phyloP scores from a whole-genome alignment of 495 filamentous ascomycete species.

The Aspergillus kassunensis region DNA sequence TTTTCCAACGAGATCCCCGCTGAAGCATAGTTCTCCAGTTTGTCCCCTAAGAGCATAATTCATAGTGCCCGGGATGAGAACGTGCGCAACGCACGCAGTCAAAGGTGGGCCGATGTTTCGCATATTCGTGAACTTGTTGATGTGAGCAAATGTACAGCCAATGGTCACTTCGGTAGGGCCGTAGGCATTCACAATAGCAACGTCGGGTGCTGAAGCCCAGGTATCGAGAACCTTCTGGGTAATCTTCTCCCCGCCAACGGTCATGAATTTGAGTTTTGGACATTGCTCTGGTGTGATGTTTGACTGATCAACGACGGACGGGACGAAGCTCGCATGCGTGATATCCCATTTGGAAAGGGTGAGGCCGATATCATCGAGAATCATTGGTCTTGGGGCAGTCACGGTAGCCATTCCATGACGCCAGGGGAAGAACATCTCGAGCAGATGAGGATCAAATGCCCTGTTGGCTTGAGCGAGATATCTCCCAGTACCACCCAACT shows the following conservation, averaged over 20 bases:
- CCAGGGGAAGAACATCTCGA: conserved; percentile 37
- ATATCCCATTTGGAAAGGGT: conserved; percentile 60
- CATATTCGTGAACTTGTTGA: conserved; percentile 65
- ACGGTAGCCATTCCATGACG: conserved; percentile 34
- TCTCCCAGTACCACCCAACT: conserved; percentile 29
- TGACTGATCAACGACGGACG: conserved; percentile 27
- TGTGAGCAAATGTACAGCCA: conserved; percentile 73
- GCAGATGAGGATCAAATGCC: conserved; percentile 35
- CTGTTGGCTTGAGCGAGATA: conserved; percentile 33
- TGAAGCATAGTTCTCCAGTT: conserved; percentile 83
- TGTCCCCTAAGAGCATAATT: conserved; percentile 69
- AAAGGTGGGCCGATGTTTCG: conserved; percentile 86
- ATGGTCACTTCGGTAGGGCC: conserved; percentile 92
- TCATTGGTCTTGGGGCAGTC: conserved; percentile 28
- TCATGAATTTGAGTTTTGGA: conserved; percentile 34
- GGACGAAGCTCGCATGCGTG: conserved; percentile 61
- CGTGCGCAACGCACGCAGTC: conserved; percentile 74
- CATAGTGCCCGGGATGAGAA: conserved; percentile 67
- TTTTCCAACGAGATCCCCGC: conserved; percentile 78
- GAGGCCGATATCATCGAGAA: conserved; percentile 31
- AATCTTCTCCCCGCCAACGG: conserved; percentile 44
- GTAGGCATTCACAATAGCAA: conserved; percentile 49
- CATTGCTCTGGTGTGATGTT: conserved; percentile 23
- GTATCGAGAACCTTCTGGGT: conserved; percentile 43
- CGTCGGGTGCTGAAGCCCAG: conserved; percentile 33